A percentile compares a stretch with the other conserved stretches of the same genome.
Evolutionary conservation across 2,329 filamentous ascomycete genomes (phyloP).

Genomic region (Colletotrichum simmondsii): DNA sequence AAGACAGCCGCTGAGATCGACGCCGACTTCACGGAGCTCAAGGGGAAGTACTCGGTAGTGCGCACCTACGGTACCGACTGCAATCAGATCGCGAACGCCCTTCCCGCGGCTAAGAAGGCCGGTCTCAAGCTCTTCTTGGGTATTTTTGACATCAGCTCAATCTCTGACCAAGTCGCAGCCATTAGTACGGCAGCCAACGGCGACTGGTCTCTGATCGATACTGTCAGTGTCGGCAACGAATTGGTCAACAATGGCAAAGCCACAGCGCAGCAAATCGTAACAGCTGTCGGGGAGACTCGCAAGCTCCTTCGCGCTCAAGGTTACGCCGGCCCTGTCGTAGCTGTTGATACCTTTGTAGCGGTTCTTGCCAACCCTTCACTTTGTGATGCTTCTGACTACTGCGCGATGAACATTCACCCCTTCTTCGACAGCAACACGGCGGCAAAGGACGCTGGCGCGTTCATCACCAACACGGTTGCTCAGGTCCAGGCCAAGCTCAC

Average conservation of each 20-base stretch:
- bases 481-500: conserved; percentile 54
- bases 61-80: conserved; percentile 87
- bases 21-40: conserved; percentile 69
- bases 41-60: conserved; percentile 67
- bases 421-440: conserved; percentile 79
- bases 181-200: conserved; percentile 69
- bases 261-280: conserved; percentile 64
- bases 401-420: conserved; percentile 83
- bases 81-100: conserved; percentile 73
- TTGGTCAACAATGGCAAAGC: conserved; percentile 73
- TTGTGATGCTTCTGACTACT: conserved; percentile 80
- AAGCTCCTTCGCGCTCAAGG: conserved; percentile 68
- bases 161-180: conserved; percentile 66
- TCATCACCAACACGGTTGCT: conserved; percentile 68
- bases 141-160: conserved; percentile 71
- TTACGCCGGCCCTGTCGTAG: conserved; percentile 79
- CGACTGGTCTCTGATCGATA: conserved; percentile 77
- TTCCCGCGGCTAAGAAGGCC: conserved; percentile 71
- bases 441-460: conserved; percentile 72
- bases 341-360: conserved; percentile 82
- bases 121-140: conserved; percentile 80
- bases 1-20: conserved; percentile 73
- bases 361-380: conserved; percentile 74
- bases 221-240: conserved; percentile 85
- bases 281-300: conserved; percentile 68